phyloP scores from a whole-genome alignment of 148 eudicot species.

The Hydrangea macrophylla region DNA sequence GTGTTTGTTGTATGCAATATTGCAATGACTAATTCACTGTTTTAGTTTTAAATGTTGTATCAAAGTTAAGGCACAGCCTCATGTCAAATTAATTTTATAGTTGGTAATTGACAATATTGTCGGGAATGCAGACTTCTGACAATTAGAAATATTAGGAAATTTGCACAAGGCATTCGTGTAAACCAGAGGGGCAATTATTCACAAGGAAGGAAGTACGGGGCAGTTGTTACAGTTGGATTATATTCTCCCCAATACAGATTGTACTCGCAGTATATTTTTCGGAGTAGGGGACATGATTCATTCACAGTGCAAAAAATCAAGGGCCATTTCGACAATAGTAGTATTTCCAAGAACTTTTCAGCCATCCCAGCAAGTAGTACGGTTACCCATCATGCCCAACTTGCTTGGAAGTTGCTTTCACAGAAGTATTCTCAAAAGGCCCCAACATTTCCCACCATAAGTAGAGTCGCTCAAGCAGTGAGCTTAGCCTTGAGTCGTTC shows the following conservation, averaged over 20 bases:
- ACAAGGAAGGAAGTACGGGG: slow-evolving; percentile 37
- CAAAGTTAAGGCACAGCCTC: not conserved
- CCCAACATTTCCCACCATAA: slow-evolving; percentile 29
- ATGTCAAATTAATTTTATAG: not conserved
- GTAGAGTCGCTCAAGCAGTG: slow-evolving; percentile 65
- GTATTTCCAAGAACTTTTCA: slow-evolving; percentile 33
- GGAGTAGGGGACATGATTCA: slow-evolving; percentile 26
- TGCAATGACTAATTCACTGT: not conserved
- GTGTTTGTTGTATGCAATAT: not conserved
- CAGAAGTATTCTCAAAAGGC: slow-evolving; percentile 23
- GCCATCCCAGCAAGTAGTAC: slow-evolving; percentile 27
- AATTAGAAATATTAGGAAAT: slow-evolving; percentile 44
- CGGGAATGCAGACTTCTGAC: slow-evolving; percentile 56
- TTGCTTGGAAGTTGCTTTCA: slow-evolving; percentile 62
- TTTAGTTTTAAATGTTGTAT: not conserved
- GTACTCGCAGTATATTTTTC: slow-evolving; percentile 30
- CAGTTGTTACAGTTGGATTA: slow-evolving; percentile 22
- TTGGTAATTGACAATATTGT: slow-evolving; percentile 8
- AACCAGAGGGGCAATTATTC: slow-evolving; percentile 28
- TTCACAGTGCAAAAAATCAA: slow-evolving; percentile 18
- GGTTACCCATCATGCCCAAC: slow-evolving; percentile 54
- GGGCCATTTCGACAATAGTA: slow-evolving; percentile 28
- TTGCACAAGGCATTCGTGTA: slow-evolving; percentile 27
- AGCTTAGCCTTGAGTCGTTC: slow-evolving; percentile 73
- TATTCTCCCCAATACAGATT: slow-evolving; percentile 35